These are phyloP conservation scores for Eutrema yunnanense DNA, from an alignment of 345 rosid species.

Conservation along the genomic window DNA sequence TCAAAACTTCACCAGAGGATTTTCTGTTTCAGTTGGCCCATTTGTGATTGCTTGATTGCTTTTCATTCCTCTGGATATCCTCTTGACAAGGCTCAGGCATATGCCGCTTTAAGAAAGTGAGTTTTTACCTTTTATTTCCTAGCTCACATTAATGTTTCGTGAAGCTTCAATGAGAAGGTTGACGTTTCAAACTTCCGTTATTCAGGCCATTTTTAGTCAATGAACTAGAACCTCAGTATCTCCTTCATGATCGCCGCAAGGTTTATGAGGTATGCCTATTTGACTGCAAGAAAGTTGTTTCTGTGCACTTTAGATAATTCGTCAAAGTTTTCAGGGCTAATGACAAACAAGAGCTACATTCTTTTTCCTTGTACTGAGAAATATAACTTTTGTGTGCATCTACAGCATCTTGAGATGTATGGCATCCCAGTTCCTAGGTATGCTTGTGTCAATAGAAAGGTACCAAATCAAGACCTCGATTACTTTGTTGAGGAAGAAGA, in stretches of 20 bases:
- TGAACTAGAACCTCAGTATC: constrained; percentile 88
- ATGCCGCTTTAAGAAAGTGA: constrained; percentile 88
- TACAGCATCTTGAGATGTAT: constrained; percentile 73
- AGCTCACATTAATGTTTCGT: not conserved
- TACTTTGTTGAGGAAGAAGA: constrained; percentile 94
- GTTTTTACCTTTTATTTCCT: constrained; percentile 19
- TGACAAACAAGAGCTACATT: not conserved
- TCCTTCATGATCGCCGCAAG: constrained; percentile 97
- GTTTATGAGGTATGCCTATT: constrained; percentile 78
- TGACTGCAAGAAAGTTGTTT: constrained; percentile 11
- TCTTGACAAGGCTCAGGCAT: constrained; percentile 61
- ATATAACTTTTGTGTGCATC: constrained; percentile 25
- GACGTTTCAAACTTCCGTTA: constrained; percentile 3
- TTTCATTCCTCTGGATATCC: constrained; percentile 96
- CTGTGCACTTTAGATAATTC: not conserved
- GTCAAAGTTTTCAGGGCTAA: not conserved
- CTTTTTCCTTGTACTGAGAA: not conserved
- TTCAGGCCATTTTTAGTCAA: constrained; percentile 91
- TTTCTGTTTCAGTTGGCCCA: constrained; percentile 83
- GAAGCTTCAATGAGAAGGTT: not conserved
- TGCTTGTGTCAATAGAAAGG: constrained; percentile 86
- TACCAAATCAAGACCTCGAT: constrained; percentile 78
- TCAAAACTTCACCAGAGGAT: constrained; percentile 16
- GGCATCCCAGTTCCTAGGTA: constrained; percentile 98
- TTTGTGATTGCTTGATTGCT: constrained; percentile 95